These are phyloP conservation scores for Cenchrus americanus DNA, from an alignment of 176 grass and related monocot genomes.

Conservation along the genomic window DNA sequence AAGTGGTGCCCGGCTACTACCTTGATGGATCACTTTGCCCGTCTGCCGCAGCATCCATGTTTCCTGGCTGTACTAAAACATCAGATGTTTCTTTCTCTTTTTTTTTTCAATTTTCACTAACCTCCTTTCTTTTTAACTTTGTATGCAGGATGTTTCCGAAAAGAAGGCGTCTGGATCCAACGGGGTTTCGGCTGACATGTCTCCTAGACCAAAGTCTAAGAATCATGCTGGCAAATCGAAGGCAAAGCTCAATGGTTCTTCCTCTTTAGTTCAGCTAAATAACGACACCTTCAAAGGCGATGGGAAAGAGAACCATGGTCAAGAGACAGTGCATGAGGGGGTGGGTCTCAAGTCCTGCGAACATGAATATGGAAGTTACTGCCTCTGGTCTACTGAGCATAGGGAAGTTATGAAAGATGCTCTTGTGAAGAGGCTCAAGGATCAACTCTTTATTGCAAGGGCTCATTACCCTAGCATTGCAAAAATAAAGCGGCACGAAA, in stretches of 20 bases:
- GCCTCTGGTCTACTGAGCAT: constrained; percentile 81
- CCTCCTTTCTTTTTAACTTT: constrained; percentile 5
- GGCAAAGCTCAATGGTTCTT: constrained; percentile 35
- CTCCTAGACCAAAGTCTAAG: constrained; percentile 31
- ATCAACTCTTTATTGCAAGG: constrained; percentile 83
- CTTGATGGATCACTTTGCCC: not conserved
- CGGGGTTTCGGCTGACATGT: not conserved
- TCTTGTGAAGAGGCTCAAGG: constrained; percentile 71
- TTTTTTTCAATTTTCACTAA: not conserved
- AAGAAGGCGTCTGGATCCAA: constrained; percentile 24
- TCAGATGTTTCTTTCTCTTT: not conserved
- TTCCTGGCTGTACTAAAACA: not conserved
- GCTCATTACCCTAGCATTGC: constrained; percentile 85
- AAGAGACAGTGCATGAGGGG: constrained; percentile 32
- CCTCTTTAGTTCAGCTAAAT: constrained; percentile 37
- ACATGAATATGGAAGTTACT: constrained; percentile 82
- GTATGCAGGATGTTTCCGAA: constrained; percentile 51
- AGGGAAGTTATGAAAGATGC: constrained; percentile 78
- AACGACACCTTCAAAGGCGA: constrained; percentile 26
- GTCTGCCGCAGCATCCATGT: not conserved
- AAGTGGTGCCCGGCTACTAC: not conserved
- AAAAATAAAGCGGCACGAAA: constrained; percentile 69
- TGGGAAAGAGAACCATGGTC: constrained; percentile 24
- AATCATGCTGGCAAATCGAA: constrained; percentile 42
- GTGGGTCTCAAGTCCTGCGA: constrained; percentile 62